Evolutionary conservation across 1,139 yeast genomes (phyloP).

Genomic region (Protomyces macrosporus): DNA sequence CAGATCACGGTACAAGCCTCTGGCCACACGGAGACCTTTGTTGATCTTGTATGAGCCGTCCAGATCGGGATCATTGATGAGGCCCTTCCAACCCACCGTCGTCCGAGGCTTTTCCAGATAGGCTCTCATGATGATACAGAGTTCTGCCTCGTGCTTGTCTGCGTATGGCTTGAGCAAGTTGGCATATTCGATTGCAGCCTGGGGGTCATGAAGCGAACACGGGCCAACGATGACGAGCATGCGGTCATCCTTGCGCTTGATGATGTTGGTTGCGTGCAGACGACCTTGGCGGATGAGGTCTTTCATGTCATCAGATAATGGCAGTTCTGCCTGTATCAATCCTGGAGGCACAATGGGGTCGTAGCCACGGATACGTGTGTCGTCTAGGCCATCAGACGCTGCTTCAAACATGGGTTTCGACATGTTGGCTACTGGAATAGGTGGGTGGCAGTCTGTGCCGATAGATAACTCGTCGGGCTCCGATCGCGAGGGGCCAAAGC

Average conservation of each 20-base stretch:
- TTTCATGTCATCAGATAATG: slow-evolving; percentile 57
- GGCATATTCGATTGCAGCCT: slow-evolving; percentile 85
- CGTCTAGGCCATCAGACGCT: slow-evolving; percentile 47
- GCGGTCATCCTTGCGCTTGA: slow-evolving; percentile 61
- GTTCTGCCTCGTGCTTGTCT: slow-evolving; percentile 65
- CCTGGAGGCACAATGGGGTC: slow-evolving; percentile 97
- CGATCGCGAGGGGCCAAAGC: too few relatives aligned
- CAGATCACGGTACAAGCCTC: slow-evolving; percentile 78
- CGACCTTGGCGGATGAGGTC: slow-evolving; percentile 72
- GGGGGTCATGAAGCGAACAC: slow-evolving; percentile 90
- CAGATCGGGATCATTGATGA: slow-evolving; percentile 93
- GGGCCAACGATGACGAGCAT: slow-evolving; percentile 85
- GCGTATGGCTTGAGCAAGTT: slow-evolving; percentile 58
- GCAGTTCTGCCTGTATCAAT: slow-evolving; percentile 81
- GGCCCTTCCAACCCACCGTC: slow-evolving; percentile 98
- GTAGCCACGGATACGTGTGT: slow-evolving; percentile 61
- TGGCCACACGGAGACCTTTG: slow-evolving; percentile 83
- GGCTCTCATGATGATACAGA: slow-evolving; percentile 90
- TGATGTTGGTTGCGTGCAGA: slow-evolving; percentile 63
- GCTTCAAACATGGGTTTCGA: slow-evolving; percentile 33
- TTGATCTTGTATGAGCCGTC: slow-evolving; percentile 90
- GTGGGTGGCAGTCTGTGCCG: too few relatives aligned
- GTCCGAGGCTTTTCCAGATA: slow-evolving; percentile 98
- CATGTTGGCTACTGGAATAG: background rate
- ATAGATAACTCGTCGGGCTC: too few relatives aligned